These are phyloP conservation scores for Colletotrichum viniferum DNA, from an alignment of 2,329 filamentous ascomycete genomes.

Conservation along the genomic window DNA sequence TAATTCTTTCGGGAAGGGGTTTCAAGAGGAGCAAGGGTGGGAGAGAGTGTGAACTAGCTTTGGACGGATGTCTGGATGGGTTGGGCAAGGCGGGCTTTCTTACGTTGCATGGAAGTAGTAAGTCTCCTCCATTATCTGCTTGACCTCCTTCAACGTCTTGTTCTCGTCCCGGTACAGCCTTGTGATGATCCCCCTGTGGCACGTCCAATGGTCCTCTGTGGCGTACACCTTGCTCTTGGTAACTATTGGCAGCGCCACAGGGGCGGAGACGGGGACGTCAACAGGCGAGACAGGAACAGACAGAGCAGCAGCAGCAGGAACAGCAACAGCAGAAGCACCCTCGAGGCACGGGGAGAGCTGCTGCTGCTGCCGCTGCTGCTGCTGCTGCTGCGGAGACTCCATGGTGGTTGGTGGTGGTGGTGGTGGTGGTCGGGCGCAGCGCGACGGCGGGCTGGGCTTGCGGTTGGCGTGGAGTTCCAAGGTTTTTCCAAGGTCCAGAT, in stretches of 20 bases:
- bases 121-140: neutral
- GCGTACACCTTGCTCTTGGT: neutral
- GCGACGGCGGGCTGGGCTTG: neutral
- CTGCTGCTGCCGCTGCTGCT: neutral
- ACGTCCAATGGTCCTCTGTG: neutral
- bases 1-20: neutral
- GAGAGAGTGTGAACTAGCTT: neutral
- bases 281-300: neutral
- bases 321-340: neutral
- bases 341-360: neutral
- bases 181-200: neutral
- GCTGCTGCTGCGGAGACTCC: neutral
- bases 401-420: neutral
- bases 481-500: neutral
- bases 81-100: neutral
- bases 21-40: neutral
- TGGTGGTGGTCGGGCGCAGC: neutral
- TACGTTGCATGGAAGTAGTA: neutral
- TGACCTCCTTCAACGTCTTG: slow-evolving; percentile 1
- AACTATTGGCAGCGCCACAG: neutral
- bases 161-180: neutral
- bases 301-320: neutral
- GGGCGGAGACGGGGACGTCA: neutral
- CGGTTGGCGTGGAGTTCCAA: neutral
- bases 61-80: neutral